Evolutionary conservation across 805 yeast species (phyloP).

Genomic region (Pichia phayaonensis): DNA sequence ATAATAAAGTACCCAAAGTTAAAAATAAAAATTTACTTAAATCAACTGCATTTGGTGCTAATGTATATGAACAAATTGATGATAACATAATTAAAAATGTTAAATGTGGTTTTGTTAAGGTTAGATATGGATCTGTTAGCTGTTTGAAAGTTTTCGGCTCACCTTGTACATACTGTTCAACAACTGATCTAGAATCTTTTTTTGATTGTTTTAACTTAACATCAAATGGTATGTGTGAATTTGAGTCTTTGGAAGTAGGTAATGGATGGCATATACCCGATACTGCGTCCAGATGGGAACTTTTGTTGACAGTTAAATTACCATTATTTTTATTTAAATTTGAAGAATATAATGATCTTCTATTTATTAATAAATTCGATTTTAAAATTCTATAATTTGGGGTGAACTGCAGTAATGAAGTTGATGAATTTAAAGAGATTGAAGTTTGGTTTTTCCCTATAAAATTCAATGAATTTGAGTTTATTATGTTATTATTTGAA

Average conservation of each 20-base stretch:
- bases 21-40: slow-evolving; percentile 61
- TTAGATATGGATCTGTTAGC: slow-evolving; percentile 55
- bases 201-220: slow-evolving; percentile 36
- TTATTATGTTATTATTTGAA: slow-evolving; percentile 12
- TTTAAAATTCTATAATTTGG: slow-evolving; percentile 21
- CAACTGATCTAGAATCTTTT: slow-evolving; percentile 14
- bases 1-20: slow-evolving; percentile 76
- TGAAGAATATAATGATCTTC: slow-evolving; percentile 5
- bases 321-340: not conserved
- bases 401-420: slow-evolving; percentile 11
- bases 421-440: not conserved
- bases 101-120: slow-evolving; percentile 84
- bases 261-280: slow-evolving; percentile 35
- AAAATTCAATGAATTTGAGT: slow-evolving; percentile 6
- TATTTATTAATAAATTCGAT: not conserved
- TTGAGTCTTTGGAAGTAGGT: not conserved
- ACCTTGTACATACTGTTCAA: slow-evolving; percentile 20
- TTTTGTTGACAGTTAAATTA: not conserved
- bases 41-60: slow-evolving; percentile 79
- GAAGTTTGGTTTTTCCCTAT: not conserved
- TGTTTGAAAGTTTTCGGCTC: slow-evolving; percentile 29
- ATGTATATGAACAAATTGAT: slow-evolving; percentile 87
- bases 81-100: slow-evolving; percentile 84
- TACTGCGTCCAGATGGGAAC: slow-evolving; percentile 6
- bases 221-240: slow-evolving; percentile 43